Percentiles rank a stretch among this genome's conserved stretches.
These are phyloP conservation scores for Yamadazyma endophytica DNA, from an alignment of 805 yeast genomes.

Conservation along the genomic window DNA sequence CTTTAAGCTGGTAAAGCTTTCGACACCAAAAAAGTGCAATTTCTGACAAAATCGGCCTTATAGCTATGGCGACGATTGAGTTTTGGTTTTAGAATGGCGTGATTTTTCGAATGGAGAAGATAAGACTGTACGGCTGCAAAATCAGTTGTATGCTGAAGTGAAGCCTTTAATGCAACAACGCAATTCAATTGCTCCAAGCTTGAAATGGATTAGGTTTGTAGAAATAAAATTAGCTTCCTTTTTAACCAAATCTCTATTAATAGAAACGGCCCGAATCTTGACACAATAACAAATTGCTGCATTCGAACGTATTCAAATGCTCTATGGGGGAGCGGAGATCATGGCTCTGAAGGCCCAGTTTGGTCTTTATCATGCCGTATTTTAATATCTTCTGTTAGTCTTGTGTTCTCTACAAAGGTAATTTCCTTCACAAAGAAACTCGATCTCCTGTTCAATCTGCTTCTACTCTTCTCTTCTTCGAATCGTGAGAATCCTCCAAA, in stretches of 20 bases:
- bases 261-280: background rate
- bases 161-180: too few species aligned
- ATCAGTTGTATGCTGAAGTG: too few species aligned
- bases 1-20: background rate
- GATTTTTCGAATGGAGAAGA: too few species aligned
- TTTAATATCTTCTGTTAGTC: background rate
- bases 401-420: background rate
- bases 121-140: too few species aligned
- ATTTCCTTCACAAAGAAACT: background rate
- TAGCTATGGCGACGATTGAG: too few species aligned
- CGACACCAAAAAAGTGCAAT: background rate
- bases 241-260: too few species aligned
- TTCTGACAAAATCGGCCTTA: background rate
- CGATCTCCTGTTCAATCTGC: constrained; percentile 1
- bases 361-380: background rate
- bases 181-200: too few species aligned
- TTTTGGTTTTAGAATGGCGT: too few species aligned
- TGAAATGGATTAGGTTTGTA: too few species aligned
- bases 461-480: constrained; percentile 2
- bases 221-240: too few species aligned
- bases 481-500: constrained; percentile 11
- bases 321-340: background rate
- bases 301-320: background rate
- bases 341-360: background rate
- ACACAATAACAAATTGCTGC: background rate